Conservation (phyloP, 2,329 filamentous ascomycete species). For the Talaromyces rugulosus region DNA sequence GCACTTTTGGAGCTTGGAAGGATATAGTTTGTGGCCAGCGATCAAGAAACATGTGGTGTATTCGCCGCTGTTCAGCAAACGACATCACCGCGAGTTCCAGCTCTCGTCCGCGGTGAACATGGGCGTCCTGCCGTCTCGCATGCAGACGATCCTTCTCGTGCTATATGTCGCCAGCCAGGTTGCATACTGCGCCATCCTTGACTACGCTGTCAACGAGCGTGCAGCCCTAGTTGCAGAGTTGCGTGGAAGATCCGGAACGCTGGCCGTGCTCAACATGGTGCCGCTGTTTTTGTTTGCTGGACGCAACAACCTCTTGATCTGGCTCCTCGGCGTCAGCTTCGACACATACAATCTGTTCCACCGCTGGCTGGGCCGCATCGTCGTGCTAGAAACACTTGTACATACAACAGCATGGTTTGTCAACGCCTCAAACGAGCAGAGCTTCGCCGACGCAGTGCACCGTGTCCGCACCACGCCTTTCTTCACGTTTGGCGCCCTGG, state of each 20-base stretch:
- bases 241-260: constrained; percentile 76
- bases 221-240: constrained; percentile 70
- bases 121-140: constrained; percentile 73
- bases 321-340: constrained; percentile 79
- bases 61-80: constrained; percentile 67
- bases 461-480: constrained; percentile 36
- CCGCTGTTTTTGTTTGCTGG: constrained; percentile 84
- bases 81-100: constrained; percentile 72
- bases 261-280: constrained; percentile 86
- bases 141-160: constrained; percentile 66
- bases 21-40: constrained; percentile 36
- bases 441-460: constrained; percentile 28
- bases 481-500: constrained; percentile 44
- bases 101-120: constrained; percentile 65
- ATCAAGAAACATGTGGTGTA: constrained; percentile 47
- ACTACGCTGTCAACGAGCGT: constrained; percentile 40
- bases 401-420: constrained; percentile 74
- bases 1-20: constrained; percentile 43
- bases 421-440: constrained; percentile 52
- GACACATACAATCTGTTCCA: constrained; percentile 93
- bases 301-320: constrained; percentile 89
- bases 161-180: constrained; percentile 70
- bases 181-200: constrained; percentile 60
- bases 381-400: constrained; percentile 64
- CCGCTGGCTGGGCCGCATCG: constrained; percentile 74